Conservation (phyloP, 305 asterid species). For the Plantago coronopus region DNA sequence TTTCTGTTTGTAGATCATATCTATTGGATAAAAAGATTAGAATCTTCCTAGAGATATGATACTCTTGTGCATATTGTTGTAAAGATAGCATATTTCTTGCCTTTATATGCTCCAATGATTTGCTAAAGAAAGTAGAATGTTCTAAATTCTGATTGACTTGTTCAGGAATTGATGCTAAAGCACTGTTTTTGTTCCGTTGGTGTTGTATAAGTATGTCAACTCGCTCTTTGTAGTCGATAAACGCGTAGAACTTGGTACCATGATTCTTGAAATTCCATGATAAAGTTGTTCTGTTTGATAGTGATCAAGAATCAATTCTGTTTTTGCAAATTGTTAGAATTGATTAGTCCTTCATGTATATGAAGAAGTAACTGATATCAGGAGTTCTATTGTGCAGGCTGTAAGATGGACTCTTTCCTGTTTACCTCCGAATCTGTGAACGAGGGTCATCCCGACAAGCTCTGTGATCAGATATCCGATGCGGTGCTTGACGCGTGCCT, state of each 20-base stretch:
- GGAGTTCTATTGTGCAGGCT: constrained; percentile 12
- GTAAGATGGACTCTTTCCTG: constrained; percentile 37
- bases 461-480: constrained; percentile 40
- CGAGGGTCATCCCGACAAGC: constrained; percentile 50
- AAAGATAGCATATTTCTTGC: too few relatives aligned
- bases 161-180: too few relatives aligned
- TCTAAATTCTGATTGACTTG: too few relatives aligned
- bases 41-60: too few relatives aligned
- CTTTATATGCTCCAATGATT: too few relatives aligned
- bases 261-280: neutral
- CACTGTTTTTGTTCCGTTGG: too few relatives aligned
- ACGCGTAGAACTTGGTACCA: neutral
- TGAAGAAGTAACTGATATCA: neutral
- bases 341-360: neutral
- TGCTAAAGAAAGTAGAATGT: too few relatives aligned
- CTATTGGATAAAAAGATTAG: too few relatives aligned
- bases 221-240: neutral
- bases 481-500: constrained; percentile 44
- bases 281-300: neutral
- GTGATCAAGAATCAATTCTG: neutral
- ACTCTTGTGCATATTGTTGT: too few relatives aligned
- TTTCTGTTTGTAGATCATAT: too few relatives aligned
- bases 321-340: neutral
- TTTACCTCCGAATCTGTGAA: constrained; percentile 43
- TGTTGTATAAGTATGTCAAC: neutral